Percentiles rank a stretch among this genome's conserved stretches.
phyloP scores from a whole-genome alignment of 345 rosid genomes.

The Zanthoxylum bungeanum region DNA sequence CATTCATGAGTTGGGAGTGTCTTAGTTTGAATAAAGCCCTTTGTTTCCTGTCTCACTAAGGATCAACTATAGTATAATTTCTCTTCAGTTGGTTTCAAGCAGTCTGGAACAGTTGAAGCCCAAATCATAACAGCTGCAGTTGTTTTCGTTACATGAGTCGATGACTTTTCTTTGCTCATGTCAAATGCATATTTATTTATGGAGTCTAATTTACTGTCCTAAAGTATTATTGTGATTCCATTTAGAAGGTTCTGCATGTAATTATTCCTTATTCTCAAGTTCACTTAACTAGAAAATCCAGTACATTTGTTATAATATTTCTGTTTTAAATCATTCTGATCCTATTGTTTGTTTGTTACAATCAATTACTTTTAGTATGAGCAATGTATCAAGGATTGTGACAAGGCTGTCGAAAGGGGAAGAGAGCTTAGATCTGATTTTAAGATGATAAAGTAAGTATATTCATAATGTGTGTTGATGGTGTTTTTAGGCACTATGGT shows the following conservation, averaged over 20 bases:
- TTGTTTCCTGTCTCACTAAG: too few species aligned
- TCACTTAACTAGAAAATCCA: neutral
- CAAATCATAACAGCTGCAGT: too few species aligned
- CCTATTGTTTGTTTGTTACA: neutral
- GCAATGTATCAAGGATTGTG: slow-evolving; percentile 90
- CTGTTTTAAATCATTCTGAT: neutral
- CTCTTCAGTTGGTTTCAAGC: too few species aligned
- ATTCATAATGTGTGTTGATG: too few species aligned
- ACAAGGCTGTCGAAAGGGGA: slow-evolving; percentile 95
- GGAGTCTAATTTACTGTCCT: too few species aligned
- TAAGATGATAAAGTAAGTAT: slow-evolving; percentile 91
- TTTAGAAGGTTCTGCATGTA: neutral
- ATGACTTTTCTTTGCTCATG: too few species aligned
- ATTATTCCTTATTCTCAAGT: neutral
- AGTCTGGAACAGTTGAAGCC: too few species aligned
- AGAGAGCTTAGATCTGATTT: slow-evolving; percentile 91
- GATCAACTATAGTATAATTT: too few species aligned
- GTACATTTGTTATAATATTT: neutral
- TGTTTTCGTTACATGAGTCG: too few species aligned
- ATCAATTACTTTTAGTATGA: slow-evolving; percentile 46
- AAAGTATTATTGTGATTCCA: neutral
- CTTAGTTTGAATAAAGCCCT: too few species aligned
- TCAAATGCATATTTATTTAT: too few species aligned
- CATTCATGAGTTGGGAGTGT: neutral
- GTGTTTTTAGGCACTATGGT: too few species aligned